A percentile compares a stretch with the other conserved stretches of the same genome.
Evolutionary conservation across 805 yeast species (phyloP).

Genomic region (Cyberlindnera samutprakarnensis): DNA sequence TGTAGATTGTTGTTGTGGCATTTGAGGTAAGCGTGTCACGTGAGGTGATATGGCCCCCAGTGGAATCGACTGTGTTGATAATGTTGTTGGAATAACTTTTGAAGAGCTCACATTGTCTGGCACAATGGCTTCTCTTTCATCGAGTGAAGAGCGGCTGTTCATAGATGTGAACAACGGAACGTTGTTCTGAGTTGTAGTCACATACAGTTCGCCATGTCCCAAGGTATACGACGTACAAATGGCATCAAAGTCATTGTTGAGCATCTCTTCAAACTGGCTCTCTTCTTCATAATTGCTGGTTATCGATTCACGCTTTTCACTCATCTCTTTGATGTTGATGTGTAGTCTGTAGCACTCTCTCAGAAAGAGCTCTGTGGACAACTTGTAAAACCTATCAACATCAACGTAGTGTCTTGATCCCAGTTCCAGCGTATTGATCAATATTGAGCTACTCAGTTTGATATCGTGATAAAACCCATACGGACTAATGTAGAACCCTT

Average conservation of each 20-base stretch:
- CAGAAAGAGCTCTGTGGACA: conserved; percentile 52
- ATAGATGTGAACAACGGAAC: conserved; percentile 77
- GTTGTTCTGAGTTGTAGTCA: conserved; percentile 51
- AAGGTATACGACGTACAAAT: conserved; percentile 45
- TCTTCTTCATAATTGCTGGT: neutral
- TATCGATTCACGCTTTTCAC: conserved; percentile 4
- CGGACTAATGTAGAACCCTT: conserved; percentile 33
- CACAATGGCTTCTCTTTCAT: conserved; percentile 60
- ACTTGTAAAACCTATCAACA: conserved; percentile 57
- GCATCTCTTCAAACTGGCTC: conserved; percentile 22
- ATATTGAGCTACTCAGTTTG: conserved; percentile 44
- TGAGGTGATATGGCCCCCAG: conserved; percentile 24
- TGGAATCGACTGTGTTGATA: conserved; percentile 16
- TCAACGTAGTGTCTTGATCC: conserved; percentile 42
- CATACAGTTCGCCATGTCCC: conserved; percentile 59
- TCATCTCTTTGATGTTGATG: conserved; percentile 9
- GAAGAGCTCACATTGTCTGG: conserved; percentile 64
- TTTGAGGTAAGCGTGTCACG: conserved; percentile 13
- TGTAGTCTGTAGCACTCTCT: conserved; percentile 47
- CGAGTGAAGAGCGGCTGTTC: conserved; percentile 61
- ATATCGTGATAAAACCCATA: conserved; percentile 63
- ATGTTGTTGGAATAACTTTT: conserved; percentile 52
- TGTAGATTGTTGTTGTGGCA: conserved; percentile 30
- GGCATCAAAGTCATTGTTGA: conserved; percentile 52
- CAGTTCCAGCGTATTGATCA: conserved; percentile 38